Conservation (phyloP, 208 protist genomes). For the Leishmania braziliensis region DNA sequence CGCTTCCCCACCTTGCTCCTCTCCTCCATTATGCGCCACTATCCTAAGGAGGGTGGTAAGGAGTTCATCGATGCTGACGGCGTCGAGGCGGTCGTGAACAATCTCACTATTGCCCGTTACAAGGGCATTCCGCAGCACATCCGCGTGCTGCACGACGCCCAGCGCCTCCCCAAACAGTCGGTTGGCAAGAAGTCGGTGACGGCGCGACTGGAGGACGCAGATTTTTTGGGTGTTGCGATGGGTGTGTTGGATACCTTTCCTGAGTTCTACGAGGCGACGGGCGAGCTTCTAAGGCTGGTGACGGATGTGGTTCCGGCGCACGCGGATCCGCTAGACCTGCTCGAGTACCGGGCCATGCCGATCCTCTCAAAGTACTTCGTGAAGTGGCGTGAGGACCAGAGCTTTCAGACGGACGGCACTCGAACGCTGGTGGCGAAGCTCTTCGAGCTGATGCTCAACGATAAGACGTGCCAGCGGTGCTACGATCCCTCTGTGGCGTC, state of each 20-base stretch:
- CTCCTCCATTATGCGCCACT: constrained; percentile 87
- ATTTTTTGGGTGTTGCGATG: constrained; percentile 81
- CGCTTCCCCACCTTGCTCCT: constrained; percentile 83
- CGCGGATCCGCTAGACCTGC: constrained; percentile 67
- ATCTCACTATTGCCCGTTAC: constrained; percentile 84
- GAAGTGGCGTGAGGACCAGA: constrained; percentile 72
- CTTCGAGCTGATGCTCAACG: constrained; percentile 77
- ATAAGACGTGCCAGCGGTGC: constrained; percentile 79
- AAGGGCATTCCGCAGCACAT: constrained; percentile 91
- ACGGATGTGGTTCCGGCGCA: constrained; percentile 60
- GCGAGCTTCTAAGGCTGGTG: constrained; percentile 63
- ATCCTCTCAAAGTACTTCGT: constrained; percentile 88
- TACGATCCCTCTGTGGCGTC: constrained; percentile 84
- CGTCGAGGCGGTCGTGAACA: constrained; percentile 77
- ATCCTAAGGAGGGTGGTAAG: constrained; percentile 73
- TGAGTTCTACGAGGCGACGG: constrained; percentile 81
- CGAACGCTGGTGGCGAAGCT: constrained; percentile 57
- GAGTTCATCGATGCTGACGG: constrained; percentile 81
- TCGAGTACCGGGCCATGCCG: constrained; percentile 88
- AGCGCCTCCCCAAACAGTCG: constrained; percentile 56
- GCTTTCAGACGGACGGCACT: constrained; percentile 81
- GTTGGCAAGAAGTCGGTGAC: constrained; percentile 41
- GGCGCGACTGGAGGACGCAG: constrained; percentile 67
- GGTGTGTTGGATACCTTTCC: constrained; percentile 84
- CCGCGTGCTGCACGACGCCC: constrained; percentile 77